A percentile compares a stretch with the other conserved stretches of the same genome.
Evolutionary conservation across 768 basidiomycete species (phyloP).

Genomic region (Leccinum subgranulosum): DNA sequence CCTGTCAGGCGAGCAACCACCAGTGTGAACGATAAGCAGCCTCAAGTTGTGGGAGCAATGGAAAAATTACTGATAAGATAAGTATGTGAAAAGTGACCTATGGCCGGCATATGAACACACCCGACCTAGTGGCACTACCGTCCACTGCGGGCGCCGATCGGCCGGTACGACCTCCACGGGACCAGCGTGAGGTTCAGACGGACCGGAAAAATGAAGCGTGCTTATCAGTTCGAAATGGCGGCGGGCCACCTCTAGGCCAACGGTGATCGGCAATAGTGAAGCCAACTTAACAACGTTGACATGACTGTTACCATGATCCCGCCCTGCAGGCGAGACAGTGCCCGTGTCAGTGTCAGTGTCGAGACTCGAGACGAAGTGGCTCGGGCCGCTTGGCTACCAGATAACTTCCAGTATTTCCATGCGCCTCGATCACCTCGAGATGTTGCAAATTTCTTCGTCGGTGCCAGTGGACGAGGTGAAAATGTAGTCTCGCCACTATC

Average conservation of each 20-base stretch:
- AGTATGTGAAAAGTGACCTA: no score
- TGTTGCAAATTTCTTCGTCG: no score
- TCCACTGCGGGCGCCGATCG: neutral
- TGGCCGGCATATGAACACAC: no score
- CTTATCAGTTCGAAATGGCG: neutral
- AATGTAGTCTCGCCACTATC: no score
- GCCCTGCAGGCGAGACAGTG: neutral
- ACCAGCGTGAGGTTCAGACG: neutral
- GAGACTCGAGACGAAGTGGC: neutral
- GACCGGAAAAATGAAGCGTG: neutral
- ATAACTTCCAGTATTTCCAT: neutral
- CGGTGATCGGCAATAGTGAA: neutral
- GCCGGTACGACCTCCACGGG: neutral
- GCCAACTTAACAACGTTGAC: neutral
- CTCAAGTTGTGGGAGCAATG: no score
- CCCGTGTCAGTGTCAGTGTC: neutral
- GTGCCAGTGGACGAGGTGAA: neutral
- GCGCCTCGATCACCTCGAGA: neutral
- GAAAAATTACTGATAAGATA: no score
- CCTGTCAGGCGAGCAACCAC: no score
- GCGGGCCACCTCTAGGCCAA: neutral
- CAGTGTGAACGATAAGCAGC: no score
- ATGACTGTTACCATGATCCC: no score
- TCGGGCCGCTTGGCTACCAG: neutral
- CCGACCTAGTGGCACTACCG: no score